A percentile compares a stretch with the other conserved stretches of the same genome.
Evolutionary conservation across 305 asterid species (phyloP).

Genomic region (Solanum hybrid): DNA sequence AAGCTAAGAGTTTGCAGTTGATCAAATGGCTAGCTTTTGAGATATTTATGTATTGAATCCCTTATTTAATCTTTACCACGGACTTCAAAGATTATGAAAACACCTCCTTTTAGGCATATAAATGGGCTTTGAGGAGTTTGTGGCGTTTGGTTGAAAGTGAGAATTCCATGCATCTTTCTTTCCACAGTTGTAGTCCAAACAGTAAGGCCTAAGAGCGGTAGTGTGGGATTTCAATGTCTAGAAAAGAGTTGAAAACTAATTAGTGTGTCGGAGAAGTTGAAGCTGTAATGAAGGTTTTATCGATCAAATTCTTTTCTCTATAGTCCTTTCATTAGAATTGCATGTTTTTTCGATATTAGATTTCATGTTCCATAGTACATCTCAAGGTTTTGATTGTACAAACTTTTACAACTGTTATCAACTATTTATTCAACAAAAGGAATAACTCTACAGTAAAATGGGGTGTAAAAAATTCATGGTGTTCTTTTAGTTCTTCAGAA

Average conservation of each 20-base stretch:
- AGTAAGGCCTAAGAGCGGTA: background rate
- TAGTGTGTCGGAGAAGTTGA: background rate
- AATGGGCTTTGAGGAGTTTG: background rate
- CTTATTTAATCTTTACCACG: background rate
- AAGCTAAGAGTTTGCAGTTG: background rate
- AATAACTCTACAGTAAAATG: background rate
- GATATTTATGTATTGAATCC: background rate
- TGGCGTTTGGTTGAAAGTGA: background rate
- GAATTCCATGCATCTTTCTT: background rate
- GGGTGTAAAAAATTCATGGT: background rate
- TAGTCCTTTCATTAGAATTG: background rate
- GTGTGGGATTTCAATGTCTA: background rate
- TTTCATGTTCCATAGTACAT: background rate
- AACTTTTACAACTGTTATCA: no score
- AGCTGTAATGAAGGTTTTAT: background rate
- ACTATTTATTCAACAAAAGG: background rate
- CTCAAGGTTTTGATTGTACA: background rate
- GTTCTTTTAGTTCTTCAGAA: background rate
- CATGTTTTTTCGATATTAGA: background rate
- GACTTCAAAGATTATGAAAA: background rate
- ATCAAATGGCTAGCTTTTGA: background rate
- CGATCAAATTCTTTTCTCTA: background rate
- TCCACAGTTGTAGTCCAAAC: background rate
- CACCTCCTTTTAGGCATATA: background rate
- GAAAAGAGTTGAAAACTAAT: background rate